Base-by-base conservation (phyloP, 176 grass and related monocot species). In the Rhynchospora tenuis region DNA sequence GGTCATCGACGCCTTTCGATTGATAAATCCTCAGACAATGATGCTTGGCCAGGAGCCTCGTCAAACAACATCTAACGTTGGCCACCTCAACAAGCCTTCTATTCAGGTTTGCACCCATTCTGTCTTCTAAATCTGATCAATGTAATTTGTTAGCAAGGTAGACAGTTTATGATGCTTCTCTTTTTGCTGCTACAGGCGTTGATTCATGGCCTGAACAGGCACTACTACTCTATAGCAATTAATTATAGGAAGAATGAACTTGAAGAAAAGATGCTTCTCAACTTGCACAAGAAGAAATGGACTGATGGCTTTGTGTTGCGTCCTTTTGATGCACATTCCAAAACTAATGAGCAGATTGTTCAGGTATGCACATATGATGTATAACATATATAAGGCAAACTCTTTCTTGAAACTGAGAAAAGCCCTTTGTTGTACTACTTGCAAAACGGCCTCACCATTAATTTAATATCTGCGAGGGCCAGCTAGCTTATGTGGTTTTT, bases 11-110 rank as follows among this genome's bases (percentile, higher is more conserved):
- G 96, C 96, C 52, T 99, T 99, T 75, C 92, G 96, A 44, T 85
- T 99, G 74, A 99, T 99, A 82, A 99, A 99, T 62, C 96, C 93
- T 85, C 96, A 99, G 74, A 99, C 96, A 22, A 99, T 99, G 96
- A 99, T 99, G 96, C 93, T 99, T 78, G 96, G 96, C 28, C 96
- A 99, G 82, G 96, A 99, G 67, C 96, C 96, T 26, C 89, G 96
- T 12, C 96, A 99, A 57, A 99, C 93, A 3, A 99, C 96, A 52
- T 99, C 96, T 8, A 99, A 99, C 81, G 96, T 99, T 85, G 96
- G 96, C 15, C 96, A 99, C 81, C 91, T 99, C 81, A 99, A 99
- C 79, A 99, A 99, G 38, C 96, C 96, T 57, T 99, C 96, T 64
- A 95, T 98, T 81, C 96, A 98, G 92, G 96, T 98, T 85, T 59